Conservation (phyloP, 768 basidiomycete species). For the Pulveroboletus sp. region DNA sequence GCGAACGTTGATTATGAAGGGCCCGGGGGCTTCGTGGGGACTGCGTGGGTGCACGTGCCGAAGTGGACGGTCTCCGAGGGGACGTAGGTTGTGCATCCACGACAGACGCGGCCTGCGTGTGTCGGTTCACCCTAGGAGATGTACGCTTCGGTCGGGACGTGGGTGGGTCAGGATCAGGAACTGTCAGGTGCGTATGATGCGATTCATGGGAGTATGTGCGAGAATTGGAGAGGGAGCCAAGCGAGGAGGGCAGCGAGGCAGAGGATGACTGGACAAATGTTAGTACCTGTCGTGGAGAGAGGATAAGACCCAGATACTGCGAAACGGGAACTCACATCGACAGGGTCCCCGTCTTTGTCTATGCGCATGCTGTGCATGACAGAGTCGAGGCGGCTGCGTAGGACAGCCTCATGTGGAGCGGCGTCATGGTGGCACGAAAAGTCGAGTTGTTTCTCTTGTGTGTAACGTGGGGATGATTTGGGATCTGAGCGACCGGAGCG, state of each 20-base stretch:
- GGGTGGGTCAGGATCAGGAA: conserved; percentile 18
- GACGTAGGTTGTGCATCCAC: conserved; percentile 3
- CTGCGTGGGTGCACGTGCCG: conserved; percentile 6
- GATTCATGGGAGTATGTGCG: conserved; percentile 25
- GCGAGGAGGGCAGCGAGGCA: conserved; percentile 28
- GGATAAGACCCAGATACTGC: conserved; percentile 4
- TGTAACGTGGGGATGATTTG: conserved; percentile 12
- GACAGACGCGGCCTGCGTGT: conserved; percentile 14
- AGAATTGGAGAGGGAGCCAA: conserved; percentile 26
- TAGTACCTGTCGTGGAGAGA: conserved; percentile 17
- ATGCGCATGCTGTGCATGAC: conserved; percentile 39
- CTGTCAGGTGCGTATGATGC: conserved; percentile 21
- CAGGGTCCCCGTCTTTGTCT: conserved; percentile 18
- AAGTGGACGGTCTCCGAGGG: conserved; percentile 3
- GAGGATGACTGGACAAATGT: conserved; percentile 23
- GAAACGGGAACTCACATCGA: conserved; percentile 22
- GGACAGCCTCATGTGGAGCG: conserved; percentile 50
- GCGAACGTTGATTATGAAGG: conserved; percentile 12
- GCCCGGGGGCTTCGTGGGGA: conserved; percentile 19
- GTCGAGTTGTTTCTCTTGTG: conserved; percentile 21
- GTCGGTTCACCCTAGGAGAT: conserved; percentile 5
- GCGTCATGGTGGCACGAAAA: conserved; percentile 26
- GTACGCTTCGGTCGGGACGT: conserved; percentile 5
- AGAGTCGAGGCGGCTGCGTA: conserved; percentile 49
- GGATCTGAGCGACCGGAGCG: conserved; percentile 22